Evolutionary conservation across 208 protist genomes (phyloP).

Genomic region (Leishmania amazonensis): DNA sequence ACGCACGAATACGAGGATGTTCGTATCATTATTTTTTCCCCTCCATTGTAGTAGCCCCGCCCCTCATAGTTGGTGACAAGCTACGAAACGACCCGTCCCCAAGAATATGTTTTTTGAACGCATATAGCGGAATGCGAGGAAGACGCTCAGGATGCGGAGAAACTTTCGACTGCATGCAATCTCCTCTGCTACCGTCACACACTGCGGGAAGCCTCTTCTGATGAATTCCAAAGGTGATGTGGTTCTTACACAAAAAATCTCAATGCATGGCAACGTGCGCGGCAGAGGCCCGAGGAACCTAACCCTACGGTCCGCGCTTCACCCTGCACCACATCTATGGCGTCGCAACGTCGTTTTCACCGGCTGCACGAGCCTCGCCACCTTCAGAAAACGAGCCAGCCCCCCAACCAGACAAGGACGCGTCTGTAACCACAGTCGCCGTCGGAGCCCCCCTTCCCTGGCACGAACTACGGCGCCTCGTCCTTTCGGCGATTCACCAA

Average conservation of each 20-base stretch:
- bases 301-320: background rate
- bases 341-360: background rate
- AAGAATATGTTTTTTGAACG: background rate
- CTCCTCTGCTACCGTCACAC: background rate
- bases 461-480: background rate
- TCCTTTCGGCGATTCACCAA: too few relatives aligned
- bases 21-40: too few relatives aligned
- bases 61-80: background rate
- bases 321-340: background rate
- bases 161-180: background rate
- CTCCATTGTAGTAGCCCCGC: background rate
- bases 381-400: background rate
- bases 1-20: background rate
- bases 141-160: too few relatives aligned
- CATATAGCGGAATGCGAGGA: background rate
- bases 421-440: background rate
- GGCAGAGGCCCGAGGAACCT: background rate
- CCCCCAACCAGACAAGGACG: too few relatives aligned
- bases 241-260: background rate
- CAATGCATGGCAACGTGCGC: background rate
- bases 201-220: background rate
- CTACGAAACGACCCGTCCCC: background rate
- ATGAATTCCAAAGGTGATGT: background rate
- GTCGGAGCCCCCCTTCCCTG: background rate
- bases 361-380: background rate